These are phyloP conservation scores for Chenopodium quinoa DNA, from an alignment of 148 eudicot species.

Conservation along the genomic window DNA sequence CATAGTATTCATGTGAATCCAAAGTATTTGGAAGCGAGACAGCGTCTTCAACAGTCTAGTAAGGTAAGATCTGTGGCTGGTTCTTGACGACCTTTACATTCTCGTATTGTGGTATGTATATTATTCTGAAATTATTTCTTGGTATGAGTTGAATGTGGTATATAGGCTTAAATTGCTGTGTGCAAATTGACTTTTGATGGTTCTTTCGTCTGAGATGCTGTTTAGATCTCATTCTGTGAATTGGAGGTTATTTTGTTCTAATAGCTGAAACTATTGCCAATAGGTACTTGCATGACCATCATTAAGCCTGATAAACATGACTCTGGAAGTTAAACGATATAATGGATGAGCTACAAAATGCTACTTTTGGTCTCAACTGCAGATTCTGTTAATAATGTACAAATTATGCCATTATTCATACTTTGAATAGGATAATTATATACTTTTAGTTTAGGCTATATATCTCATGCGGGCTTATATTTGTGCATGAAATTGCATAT, in stretches of 20 bases:
- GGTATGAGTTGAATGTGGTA: background rate
- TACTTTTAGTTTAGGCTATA: background rate
- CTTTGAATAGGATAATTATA: background rate
- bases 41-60: constrained; percentile 76
- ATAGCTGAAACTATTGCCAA: background rate
- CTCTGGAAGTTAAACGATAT: background rate
- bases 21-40: constrained; percentile 90
- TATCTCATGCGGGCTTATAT: background rate
- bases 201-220: background rate
- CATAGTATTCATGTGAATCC: constrained; percentile 95
- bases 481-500: background rate
- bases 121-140: background rate
- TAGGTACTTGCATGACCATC: background rate
- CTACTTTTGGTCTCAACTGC: background rate
- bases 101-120: background rate
- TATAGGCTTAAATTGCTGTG: background rate
- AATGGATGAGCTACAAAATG: background rate
- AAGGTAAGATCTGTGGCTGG: constrained; percentile 45
- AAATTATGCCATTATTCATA: background rate
- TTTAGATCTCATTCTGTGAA: background rate
- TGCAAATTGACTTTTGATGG: background rate
- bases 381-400: background rate
- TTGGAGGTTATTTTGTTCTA: background rate
- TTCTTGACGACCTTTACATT: background rate
- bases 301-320: background rate